These are phyloP conservation scores for Melanogaster broomeanus DNA, from an alignment of 768 basidiomycete genomes.

Conservation along the genomic window DNA sequence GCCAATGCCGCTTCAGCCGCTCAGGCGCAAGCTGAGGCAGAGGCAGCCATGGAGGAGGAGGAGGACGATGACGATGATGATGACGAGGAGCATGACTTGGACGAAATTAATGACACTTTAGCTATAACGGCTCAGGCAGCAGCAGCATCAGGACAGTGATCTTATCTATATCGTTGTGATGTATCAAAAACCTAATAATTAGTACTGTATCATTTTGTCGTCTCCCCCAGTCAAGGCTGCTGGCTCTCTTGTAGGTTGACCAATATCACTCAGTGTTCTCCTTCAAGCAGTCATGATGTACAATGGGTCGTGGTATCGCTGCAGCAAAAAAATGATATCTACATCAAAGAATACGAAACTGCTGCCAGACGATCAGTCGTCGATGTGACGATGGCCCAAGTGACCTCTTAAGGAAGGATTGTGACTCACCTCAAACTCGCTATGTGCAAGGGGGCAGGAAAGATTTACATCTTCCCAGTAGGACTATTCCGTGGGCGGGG, in stretches of 20 bases:
- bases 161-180: slow-evolving; percentile 21
- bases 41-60: slow-evolving; percentile 74
- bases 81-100: slow-evolving; percentile 33
- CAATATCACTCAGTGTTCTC: slow-evolving; percentile 7
- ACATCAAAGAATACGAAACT: slow-evolving; percentile 35
- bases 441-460: slow-evolving; percentile 14
- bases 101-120: slow-evolving; percentile 20
- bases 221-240: slow-evolving; percentile 6
- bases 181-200: slow-evolving; percentile 24
- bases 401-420: neutral
- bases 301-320: slow-evolving; percentile 24
- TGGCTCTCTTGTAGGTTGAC: slow-evolving; percentile 12
- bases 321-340: slow-evolving; percentile 24
- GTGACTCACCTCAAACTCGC: slow-evolving; percentile 17
- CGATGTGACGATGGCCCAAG: neutral
- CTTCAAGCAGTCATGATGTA: slow-evolving; percentile 23
- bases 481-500: slow-evolving; percentile 35
- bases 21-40: slow-evolving; percentile 77
- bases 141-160: slow-evolving; percentile 13
- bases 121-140: slow-evolving; percentile 6
- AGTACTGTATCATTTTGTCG: slow-evolving; percentile 23
- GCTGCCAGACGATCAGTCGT: slow-evolving; percentile 3
- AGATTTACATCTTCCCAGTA: slow-evolving; percentile 55
- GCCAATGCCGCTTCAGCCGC: slow-evolving; percentile 74
- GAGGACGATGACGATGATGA: slow-evolving; percentile 54